Evolutionary conservation across 2,329 filamentous ascomycete genomes (phyloP), one percentile per base, ranked within the genome.

Genomic region (Rhynchosporium secalis): DNA sequence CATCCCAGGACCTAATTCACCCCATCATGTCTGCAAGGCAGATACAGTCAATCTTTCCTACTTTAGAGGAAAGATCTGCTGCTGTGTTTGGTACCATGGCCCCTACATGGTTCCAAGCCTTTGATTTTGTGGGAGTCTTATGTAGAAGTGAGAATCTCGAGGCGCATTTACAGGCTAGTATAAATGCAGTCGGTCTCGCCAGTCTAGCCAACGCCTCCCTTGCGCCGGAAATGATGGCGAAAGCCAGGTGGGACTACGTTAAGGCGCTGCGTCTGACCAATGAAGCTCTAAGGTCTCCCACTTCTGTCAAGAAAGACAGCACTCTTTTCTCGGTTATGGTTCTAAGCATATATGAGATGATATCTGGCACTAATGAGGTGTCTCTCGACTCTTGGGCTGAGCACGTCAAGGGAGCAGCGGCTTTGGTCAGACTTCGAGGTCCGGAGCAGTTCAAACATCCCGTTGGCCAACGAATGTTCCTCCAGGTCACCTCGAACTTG

Each of bases 241-340:
- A 76, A 57, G 81, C 83, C 4, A 78, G 77, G 6, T 78, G 78
- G 64, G 80, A 79, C 66, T 85, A 85, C 67, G 77, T 78, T 8
- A 78, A 77, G 15, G 83, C 83, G 5, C 76, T 85, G 1, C 75
- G 75, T 15, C 70, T 83, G 52, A 82, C 79, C 4, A 83, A 83
- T 55, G 71, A 74, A 10, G 81, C 82, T 1, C 75, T 85, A n/a
- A 72, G 75, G 47, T 73, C 80, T 56, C 78, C 81, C 0, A 66
- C 62, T 15, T 76, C 80, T 60, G 80, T 78, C 4, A 74, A 79
- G 64, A 81, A 81, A 66, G 83, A 85, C 66, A 81, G 77, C 54
- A 85, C 83, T 0, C 79, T 85, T 75, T 77, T 84, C 12, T 78
- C 80, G 0, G 78, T 85, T 20, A 75, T 85, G 56, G 79, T 85